Base-by-base conservation (phyloP, 148 eudicot genomes). In the Rheum nobile region DNA sequence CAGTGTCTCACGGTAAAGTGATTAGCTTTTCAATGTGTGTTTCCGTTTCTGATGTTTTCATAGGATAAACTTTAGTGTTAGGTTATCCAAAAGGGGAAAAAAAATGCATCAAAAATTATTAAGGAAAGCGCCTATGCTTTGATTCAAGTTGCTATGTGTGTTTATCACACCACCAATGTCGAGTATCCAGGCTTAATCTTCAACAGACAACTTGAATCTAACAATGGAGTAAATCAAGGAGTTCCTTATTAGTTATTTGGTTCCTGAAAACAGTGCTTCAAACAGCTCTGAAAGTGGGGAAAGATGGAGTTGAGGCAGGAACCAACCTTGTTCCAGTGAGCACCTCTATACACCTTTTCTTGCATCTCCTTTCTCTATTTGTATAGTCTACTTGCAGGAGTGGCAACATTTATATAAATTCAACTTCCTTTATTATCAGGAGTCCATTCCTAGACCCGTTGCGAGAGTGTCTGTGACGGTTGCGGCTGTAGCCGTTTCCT, bases 301-400 rank as follows among this genome's bases (percentile, higher is more conserved):
- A 81, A 84, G 93, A 94, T 83, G 98, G 97, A 75, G 74, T 93
- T 77, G 98, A 91, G 67, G 97, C 97, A 79, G 98, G 98, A 83
- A 85, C 96, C 77, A 87, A 84, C 70, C 80, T 94, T 79, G 96
- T 94, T 54, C 98, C 98, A 42, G 98, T 94, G 80, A 88, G 92
- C 83, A 75, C 22, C 67, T 61, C 26, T 10, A 65, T 70, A 74
- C 48, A 16, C 32, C 37, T 35, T 54, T 24, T 71, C 37, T 54
- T 68, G 38, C 57, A 68, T 52, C 10, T 69, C 38, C 7, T 29
- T 32, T 57, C 38, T 52, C 57, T 21, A 1, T 54, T 54, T 54
- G 28, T 54, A 9, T 54, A 54, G 63, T 22, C 14, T 21, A 21
- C 12, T 54, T 29, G 22, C 11, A 17, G 43, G 8, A 41, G 5